These are phyloP conservation scores for Nicotiana attenuata DNA, from an alignment of 257 asterid genomes.

Conservation along the genomic window DNA sequence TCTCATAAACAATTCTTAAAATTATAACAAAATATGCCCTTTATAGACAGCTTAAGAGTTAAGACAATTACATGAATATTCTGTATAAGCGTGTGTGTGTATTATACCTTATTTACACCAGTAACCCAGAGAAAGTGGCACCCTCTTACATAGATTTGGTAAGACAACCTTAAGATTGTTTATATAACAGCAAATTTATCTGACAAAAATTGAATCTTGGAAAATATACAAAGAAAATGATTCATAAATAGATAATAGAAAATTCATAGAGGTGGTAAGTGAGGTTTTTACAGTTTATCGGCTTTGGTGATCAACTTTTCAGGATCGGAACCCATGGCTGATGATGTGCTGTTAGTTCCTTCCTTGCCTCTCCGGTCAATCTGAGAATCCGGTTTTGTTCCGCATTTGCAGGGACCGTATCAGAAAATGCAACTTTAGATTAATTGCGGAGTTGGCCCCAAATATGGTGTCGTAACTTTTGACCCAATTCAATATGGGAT, in stretches of 20 bases:
- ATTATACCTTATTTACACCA: neutral
- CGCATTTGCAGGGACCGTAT: conserved; percentile 3
- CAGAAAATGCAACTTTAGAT: neutral
- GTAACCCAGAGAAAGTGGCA: neutral
- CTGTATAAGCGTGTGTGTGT: neutral
- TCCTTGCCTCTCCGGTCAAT: neutral
- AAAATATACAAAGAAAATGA: neutral
- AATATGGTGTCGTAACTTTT: neutral
- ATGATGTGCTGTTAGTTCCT: conserved; percentile 11
- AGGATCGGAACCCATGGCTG: conserved; percentile 79
- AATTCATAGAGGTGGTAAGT: neutral
- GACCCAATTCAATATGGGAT: neutral
- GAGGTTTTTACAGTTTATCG: conserved; percentile 62
- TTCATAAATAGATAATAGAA: neutral
- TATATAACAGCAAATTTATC: neutral
- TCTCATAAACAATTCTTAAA: neutral
- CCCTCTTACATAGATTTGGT: neutral
- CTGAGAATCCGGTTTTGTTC: conserved; percentile 1
- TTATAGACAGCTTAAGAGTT: neutral
- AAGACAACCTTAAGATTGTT: neutral
- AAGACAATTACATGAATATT: neutral
- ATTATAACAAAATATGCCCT: neutral
- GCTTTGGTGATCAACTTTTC: conserved; percentile 82
- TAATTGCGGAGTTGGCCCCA: neutral
- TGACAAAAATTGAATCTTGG: neutral